These are phyloP conservation scores for Microdochium trichocladiopsis DNA, from an alignment of 2,329 filamentous ascomycete species.

Conservation along the genomic window DNA sequence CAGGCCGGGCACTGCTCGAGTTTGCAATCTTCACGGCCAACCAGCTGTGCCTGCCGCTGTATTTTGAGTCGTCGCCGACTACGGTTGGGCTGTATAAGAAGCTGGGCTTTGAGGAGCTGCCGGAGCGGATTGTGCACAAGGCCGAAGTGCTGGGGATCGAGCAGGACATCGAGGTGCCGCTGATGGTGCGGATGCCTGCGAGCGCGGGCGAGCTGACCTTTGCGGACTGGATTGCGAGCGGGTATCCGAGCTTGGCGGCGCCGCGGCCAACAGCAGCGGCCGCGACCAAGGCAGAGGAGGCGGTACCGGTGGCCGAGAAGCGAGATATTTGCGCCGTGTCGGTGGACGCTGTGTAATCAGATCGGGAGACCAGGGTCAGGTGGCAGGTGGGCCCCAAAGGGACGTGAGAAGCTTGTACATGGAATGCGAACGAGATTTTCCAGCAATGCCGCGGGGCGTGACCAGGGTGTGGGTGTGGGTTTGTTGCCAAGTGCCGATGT, in stretches of 20 bases:
- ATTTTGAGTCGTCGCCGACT: slow-evolving; percentile 37
- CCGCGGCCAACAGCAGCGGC: neutral
- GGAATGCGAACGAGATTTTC: too few species aligned
- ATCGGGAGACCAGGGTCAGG: too few species aligned
- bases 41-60: slow-evolving; percentile 29
- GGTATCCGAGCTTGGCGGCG: neutral
- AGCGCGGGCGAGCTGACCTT: slow-evolving; percentile 1
- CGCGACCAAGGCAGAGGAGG: neutral
- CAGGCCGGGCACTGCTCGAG: slow-evolving; percentile 28
- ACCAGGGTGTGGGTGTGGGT: too few species aligned
- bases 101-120: slow-evolving; percentile 33
- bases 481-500: too few species aligned
- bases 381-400: too few species aligned
- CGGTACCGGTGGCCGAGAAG: neutral
- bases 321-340: neutral
- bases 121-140: slow-evolving; percentile 30
- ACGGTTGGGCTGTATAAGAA: slow-evolving; percentile 35
- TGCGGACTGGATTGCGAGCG: neutral
- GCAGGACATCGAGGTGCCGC: slow-evolving; percentile 17
- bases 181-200: slow-evolving; percentile 2
- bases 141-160: slow-evolving; percentile 23
- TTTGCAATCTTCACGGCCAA: slow-evolving; percentile 22
- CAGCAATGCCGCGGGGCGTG: too few species aligned
- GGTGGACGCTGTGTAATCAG: neutral
- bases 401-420: too few species aligned